Evolutionary conservation across 2,329 filamentous ascomycete genomes (phyloP), one percentile per base, ranked within the genome.

Genomic region (Alternaria sp.): DNA sequence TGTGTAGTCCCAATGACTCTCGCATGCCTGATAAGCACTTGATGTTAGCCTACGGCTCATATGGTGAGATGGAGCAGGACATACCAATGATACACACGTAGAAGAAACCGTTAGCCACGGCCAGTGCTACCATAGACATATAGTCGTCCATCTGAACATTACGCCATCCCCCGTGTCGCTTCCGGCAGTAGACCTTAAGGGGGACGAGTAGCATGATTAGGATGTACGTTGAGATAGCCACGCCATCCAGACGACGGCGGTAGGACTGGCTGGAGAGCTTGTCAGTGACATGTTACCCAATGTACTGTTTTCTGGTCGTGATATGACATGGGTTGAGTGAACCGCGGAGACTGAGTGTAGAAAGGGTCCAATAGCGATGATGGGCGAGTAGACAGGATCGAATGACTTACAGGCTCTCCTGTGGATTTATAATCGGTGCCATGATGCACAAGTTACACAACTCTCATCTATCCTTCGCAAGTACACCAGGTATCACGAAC

Each of bases 131-230:
- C 28, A 71, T 54, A 4, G 70, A 57, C 34, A 69, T 49, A 41
- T 51, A 60, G 49, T 72, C 70, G 24, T 72, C 70, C 43, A 63
- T 51, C 6, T 64, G 51, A 16, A 72, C 56, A 30, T 70, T 72
- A 12, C 34, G 32, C 68, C 68, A 70, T 8, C 70, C 68, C 22
- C 70, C 67, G 4, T 64, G 32, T 16, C 58, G 52, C 54, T 64
- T 67, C 14, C 68, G 54, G 39, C 70, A 71, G 56, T 59, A 72
- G 7, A 72, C 51, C 34, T 70, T 72, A 22, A 71, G 47, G 14
- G 70, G 70, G 7, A 72, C 70, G 6, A 72, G 43, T 5, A 69
- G 9, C 64, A 69, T 71, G 26, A 69, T 56, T 16, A 72, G 42
- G 18, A 61, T 49, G 30, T 71, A 72, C 9, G 70, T 72, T 9